phyloP scores from a whole-genome alignment of 331 rosid species.

The Arachis monticola region DNA sequence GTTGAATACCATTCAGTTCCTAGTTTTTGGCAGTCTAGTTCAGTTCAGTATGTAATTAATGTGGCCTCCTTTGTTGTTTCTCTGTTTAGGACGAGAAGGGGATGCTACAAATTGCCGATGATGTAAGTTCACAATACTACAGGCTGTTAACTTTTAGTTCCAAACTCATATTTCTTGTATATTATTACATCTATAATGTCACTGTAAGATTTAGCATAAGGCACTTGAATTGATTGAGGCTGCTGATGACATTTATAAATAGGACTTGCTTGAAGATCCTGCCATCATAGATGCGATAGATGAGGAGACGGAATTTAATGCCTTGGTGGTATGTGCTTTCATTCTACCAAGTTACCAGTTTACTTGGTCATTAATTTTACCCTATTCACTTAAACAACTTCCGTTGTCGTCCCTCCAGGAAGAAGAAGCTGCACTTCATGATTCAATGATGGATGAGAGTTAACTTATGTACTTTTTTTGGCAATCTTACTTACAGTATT shows the following conservation, averaged over 20 bases:
- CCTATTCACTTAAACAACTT: slow-evolving; percentile 1
- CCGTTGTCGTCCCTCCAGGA: neutral
- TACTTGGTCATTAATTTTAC: slow-evolving; percentile 9
- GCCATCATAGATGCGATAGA: slow-evolving; percentile 78
- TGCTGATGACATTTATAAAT: slow-evolving; percentile 44
- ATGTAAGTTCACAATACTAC: slow-evolving; percentile 60
- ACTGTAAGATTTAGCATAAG: neutral
- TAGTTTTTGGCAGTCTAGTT: slow-evolving; percentile 4
- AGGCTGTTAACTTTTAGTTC: slow-evolving; percentile 12
- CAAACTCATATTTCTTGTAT: slow-evolving; percentile 27
- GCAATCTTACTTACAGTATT: neutral
- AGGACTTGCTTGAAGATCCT: slow-evolving; percentile 86
- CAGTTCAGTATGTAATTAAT: slow-evolving; percentile 23
- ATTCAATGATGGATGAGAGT: slow-evolving; percentile 52
- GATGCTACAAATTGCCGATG: slow-evolving; percentile 76
- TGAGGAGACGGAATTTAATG: slow-evolving; percentile 92
- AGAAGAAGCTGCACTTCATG: too few species aligned
- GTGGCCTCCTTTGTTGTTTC: slow-evolving; percentile 9
- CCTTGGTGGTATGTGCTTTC: slow-evolving; percentile 75
- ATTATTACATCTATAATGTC: neutral
- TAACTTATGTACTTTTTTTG: slow-evolving; percentile 16
- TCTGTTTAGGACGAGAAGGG: slow-evolving; percentile 73
- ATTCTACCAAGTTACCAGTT: neutral
- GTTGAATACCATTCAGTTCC: slow-evolving; percentile 8
- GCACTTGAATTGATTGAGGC: neutral